These are phyloP conservation scores for Camelina laxa DNA, from an alignment of 345 rosid species.

Conservation along the genomic window DNA sequence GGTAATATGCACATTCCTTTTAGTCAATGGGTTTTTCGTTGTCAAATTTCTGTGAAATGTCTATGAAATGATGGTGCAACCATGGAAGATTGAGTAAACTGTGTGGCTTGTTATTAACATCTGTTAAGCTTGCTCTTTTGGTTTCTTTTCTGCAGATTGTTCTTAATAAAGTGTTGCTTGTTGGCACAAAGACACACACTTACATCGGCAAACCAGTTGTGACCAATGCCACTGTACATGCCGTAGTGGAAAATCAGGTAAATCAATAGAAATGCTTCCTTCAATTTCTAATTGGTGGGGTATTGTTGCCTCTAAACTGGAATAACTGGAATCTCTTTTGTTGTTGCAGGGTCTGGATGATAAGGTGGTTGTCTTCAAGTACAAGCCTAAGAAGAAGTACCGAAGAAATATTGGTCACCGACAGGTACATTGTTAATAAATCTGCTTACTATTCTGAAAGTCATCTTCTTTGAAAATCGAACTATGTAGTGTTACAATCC, in stretches of 20 bases:
- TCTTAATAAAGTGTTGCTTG: slow-evolving; percentile 92
- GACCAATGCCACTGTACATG: slow-evolving; percentile 93
- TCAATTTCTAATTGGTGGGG: neutral
- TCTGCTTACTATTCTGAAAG: neutral
- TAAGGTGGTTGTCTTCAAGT: slow-evolving; percentile 89
- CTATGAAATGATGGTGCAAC: neutral
- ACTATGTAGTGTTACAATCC: neutral
- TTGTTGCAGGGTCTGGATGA: slow-evolving; percentile 72
- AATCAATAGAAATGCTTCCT: neutral
- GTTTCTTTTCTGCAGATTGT: slow-evolving; percentile 55
- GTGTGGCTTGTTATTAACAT: neutral
- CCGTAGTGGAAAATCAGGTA: slow-evolving; percentile 94
- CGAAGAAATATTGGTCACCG: slow-evolving; percentile 96
- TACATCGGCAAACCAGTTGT: slow-evolving; percentile 93
- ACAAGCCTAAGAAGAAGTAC: slow-evolving; percentile 92
- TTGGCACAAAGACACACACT: slow-evolving; percentile 83
- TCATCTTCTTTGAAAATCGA: neutral
- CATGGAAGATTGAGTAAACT: neutral
- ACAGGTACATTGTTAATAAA: slow-evolving; percentile 61
- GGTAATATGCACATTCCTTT: slow-evolving; percentile 47
- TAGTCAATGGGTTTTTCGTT: neutral
- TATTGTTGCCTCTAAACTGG: neutral
- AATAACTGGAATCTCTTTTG: neutral
- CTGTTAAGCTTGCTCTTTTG: neutral
- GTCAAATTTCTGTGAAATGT: neutral